phyloP scores from a whole-genome alignment of 2,329 filamentous ascomycete genomes.

The Cytospora schulzeri region DNA sequence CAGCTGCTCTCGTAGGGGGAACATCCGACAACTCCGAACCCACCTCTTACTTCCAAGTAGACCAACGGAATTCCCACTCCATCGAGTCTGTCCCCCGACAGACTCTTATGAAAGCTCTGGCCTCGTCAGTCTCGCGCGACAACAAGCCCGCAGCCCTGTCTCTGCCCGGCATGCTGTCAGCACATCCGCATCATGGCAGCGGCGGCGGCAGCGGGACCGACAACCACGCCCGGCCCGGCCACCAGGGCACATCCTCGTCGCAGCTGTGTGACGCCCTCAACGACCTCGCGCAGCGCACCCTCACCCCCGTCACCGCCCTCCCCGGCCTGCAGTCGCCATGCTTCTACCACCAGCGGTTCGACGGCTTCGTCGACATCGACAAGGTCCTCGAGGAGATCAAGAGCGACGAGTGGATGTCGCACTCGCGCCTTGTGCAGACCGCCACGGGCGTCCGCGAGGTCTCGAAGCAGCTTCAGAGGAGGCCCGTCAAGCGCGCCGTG shows the following conservation, averaged over 20 bases:
- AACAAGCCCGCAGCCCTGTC: constrained; percentile 66
- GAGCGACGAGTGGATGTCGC: constrained; percentile 85
- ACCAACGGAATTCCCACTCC: constrained; percentile 56
- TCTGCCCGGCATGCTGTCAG: constrained; percentile 60
- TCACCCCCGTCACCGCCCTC: constrained; percentile 54
- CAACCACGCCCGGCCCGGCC: constrained; percentile 43
- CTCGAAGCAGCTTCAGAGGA: constrained; percentile 88
- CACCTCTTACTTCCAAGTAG: constrained; percentile 35
- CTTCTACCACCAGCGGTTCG: constrained; percentile 97
- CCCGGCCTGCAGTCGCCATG: constrained; percentile 85
- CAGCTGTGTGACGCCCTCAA: constrained; percentile 65
- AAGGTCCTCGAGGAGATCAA: constrained; percentile 94
- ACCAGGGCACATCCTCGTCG: constrained; percentile 51
- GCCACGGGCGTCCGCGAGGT: constrained; percentile 94
- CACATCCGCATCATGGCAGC: constrained; percentile 41
- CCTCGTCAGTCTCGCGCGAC: constrained; percentile 61
- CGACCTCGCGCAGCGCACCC: constrained; percentile 50
- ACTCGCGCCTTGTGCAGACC: constrained; percentile 91
- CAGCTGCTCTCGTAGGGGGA: constrained; percentile 27
- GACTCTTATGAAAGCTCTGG: constrained; percentile 80
- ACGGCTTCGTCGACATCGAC: constrained; percentile 92
- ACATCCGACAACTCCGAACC: constrained; percentile 37
- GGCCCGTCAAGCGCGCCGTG: constrained; percentile 89
- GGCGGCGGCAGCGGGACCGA: constrained; percentile 33
- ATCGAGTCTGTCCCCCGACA: constrained; percentile 73